phyloP scores from a whole-genome alignment of 148 eudicot genomes.

The Vaccinium macrocarpon region DNA sequence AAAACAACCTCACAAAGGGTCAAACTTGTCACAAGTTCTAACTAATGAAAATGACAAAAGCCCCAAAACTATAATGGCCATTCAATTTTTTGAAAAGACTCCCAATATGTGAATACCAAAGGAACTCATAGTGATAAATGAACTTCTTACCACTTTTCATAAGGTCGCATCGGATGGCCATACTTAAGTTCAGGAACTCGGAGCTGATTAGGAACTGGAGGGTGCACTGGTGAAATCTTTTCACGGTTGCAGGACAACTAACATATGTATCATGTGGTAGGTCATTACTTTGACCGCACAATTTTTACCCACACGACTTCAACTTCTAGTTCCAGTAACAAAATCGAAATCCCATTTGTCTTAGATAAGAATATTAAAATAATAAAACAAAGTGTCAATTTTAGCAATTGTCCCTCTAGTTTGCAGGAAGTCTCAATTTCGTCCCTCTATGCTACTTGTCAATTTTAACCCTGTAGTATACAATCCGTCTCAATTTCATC shows the following conservation, averaged over 20 bases:
- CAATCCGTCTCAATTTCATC: no score
- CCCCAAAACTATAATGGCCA: neutral
- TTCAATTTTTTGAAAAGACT: neutral
- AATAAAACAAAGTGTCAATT: neutral
- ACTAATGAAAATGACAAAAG: neutral
- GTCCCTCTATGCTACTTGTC: no score
- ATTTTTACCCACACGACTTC: neutral
- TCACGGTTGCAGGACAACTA: neutral
- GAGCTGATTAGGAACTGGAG: no score
- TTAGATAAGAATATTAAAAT: neutral
- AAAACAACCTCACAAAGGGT: neutral
- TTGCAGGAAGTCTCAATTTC: no score
- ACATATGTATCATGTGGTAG: neutral
- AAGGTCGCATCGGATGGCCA: neutral
- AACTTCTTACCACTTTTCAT: neutral
- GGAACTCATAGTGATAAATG: neutral
- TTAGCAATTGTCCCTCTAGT: no score
- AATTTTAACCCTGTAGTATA: no score
- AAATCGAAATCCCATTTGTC: neutral
- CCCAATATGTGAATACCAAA: neutral
- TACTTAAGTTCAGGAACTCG: no score
- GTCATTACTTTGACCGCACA: neutral
- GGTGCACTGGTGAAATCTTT: no score
- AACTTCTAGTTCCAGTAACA: neutral
- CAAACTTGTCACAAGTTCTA: neutral